Base-by-base conservation (phyloP, 2,329 filamentous ascomycete species). In the Trichoderma afroharzianum region DNA sequence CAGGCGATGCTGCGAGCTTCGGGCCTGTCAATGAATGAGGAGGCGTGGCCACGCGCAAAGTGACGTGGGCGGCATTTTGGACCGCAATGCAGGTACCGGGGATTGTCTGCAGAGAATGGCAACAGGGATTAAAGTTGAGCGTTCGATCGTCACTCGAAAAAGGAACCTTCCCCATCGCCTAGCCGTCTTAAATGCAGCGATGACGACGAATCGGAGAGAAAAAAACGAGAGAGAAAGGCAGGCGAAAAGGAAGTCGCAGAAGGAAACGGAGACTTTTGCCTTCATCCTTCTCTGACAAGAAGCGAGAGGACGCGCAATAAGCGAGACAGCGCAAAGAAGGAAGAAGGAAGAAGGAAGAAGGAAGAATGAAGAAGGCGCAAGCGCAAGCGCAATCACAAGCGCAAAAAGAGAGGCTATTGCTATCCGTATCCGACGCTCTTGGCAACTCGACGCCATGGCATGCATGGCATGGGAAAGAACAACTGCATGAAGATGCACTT, bases 21-120 rank as follows among this genome's bases (percentile, higher is more conserved):
- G 62, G 62, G 18, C 28, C 59, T 63, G 58, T 36, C 32, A 33
- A 63, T 43, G 24, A 28, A 39, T 14, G 50, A 58, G 30, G 64
- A 59, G 53, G 55, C 64, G 64, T 68, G 64, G 64, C 66, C 53
- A 61, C 30, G 58, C 58, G 67, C 67, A 55, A 70, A 53, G 67
- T 70, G 67, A 70, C 67, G 67, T 70, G 67, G 30, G 67, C 36
- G 67, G 58, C 67, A 70, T 70, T 70, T 70, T 70, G 67, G 67
- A 63, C 67, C 43, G 67, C 58, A 39, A 70, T 70, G 67, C 67
- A 70, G 58, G 67, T 62, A 63, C 67, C 67, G 67, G 67, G 67
- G 67, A 70, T 62, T 18, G 58, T 63, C 67, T 70, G 67, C 67
- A 70, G 58, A 28, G 33, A 70, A 30, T 43, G 55, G 5, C 66